Evolutionary conservation across 164 flowering plant species (phyloP), one percentile per base, ranked within the genome.

Genomic region (Euptelea pleiosperma): DNA sequence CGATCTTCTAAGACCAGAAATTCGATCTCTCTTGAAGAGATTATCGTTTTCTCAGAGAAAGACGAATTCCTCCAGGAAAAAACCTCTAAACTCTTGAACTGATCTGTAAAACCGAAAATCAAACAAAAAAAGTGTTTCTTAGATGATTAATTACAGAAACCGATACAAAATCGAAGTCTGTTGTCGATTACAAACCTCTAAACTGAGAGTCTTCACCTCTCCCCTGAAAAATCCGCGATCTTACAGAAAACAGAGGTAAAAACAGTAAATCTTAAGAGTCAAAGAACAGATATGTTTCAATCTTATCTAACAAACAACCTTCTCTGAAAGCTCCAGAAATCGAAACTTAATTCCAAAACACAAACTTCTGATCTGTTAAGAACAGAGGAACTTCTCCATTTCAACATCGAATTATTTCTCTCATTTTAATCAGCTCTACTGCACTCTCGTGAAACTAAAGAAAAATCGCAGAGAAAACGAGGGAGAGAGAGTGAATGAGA

Each of bases 121-220:
- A 33, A 57, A 52, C 29, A 28, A n/a, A n/a, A n/a, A n/a, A n/a
- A n/a, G n/a, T n/a, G n/a, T 36, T 6, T 24, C 2, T 15, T 5
- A 31, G 9, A 53, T 14, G 41, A 39, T 33, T 21, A n/a, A 40
- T 26, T 4, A 28, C n/a, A 22, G 2, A 29, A 35, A 15, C 5
- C 25, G 11, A 21, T 16, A 34, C 2, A 52, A 49, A 52, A 44
- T 29, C 18, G 9, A 57, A 21, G 16, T 40, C 37, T 45, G 35
- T 15, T 28, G 8, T 30, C 48, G n/a, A 44, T 60, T 14, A 63
- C 72, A 57, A 47, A 64, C 65, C 66, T 66, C 22, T 26, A 29
- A 26, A 26, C 28, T 37, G 26, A 1, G 29, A 24, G 24, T 60
- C 29, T 21, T 44, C 47, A 21, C 41, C 35, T 14, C 22, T 18